A percentile compares a stretch with the other conserved stretches of the same genome.
phyloP scores from a whole-genome alignment of 2,329 filamentous ascomycete species.

The Monilinia laxa region DNA sequence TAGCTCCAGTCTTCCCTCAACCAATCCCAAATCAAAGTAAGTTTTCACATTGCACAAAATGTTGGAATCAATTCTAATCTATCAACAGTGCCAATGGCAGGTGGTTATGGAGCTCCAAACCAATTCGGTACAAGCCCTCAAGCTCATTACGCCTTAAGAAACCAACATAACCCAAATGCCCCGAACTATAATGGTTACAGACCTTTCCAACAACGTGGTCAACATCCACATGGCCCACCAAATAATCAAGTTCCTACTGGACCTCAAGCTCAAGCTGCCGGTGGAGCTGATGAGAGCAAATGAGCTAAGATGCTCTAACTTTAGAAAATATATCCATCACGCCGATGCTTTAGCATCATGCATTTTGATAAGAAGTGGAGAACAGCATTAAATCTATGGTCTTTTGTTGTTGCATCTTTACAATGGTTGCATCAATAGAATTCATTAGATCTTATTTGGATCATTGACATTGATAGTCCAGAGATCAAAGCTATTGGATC shows the following conservation, averaged over 20 bases:
- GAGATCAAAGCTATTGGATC: slow-evolving; percentile 31
- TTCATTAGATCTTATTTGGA: slow-evolving; percentile 35
- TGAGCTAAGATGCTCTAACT: slow-evolving; percentile 39
- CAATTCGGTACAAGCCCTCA: slow-evolving; percentile 67
- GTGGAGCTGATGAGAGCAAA: slow-evolving; percentile 50
- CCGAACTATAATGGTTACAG: slow-evolving; percentile 56
- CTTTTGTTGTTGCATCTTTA: slow-evolving; percentile 36
- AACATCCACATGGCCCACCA: slow-evolving; percentile 45
- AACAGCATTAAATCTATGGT: slow-evolving; percentile 30
- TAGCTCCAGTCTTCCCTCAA: slow-evolving; percentile 61
- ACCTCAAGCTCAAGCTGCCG: slow-evolving; percentile 43
- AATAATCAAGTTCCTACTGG: slow-evolving; percentile 42
- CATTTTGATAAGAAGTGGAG: slow-evolving; percentile 30
- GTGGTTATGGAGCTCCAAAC: slow-evolving; percentile 60
- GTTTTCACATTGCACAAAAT: slow-evolving; percentile 38
- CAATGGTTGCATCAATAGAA: slow-evolving; percentile 35
- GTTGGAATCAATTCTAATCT: slow-evolving; percentile 43
- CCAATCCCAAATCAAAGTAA: slow-evolving; percentile 74
- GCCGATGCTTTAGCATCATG: slow-evolving; percentile 39
- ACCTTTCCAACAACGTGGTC: slow-evolving; percentile 46
- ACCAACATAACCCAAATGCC: slow-evolving; percentile 58
- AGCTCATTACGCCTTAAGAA: slow-evolving; percentile 47
- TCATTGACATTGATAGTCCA: slow-evolving; percentile 25
- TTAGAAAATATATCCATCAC: slow-evolving; percentile 30
- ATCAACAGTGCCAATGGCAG: slow-evolving; percentile 56